Percentiles rank a stretch among this genome's conserved stretches.
Conservation (phyloP, 2,329 filamentous ascomycete species). For the Aspergillus spinulosporus region DNA sequence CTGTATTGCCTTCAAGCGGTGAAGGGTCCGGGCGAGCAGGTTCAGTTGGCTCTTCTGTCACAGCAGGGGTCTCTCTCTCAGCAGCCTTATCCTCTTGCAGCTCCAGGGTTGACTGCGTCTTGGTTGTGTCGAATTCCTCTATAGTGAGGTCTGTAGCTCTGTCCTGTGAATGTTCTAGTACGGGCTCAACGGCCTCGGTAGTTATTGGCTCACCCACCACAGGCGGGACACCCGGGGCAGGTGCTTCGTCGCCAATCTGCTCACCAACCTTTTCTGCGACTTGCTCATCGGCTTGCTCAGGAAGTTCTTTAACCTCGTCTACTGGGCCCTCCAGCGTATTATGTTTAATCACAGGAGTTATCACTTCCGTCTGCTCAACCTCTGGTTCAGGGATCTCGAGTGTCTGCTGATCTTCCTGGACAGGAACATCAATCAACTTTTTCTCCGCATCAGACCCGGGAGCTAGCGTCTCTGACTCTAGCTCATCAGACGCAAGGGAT, state of each 20-base stretch:
- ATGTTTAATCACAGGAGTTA: background rate
- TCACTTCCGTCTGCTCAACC: background rate
- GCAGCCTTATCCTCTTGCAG: background rate
- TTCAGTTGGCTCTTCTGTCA: background rate
- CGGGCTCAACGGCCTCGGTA: background rate
- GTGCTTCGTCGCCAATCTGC: background rate
- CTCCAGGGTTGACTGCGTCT: background rate
- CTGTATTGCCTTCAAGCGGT: background rate
- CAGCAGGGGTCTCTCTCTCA: background rate
- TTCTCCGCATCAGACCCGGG: background rate
- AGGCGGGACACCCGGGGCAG: background rate
- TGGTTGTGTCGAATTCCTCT: background rate
- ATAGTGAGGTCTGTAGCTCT: no score
- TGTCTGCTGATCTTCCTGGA: background rate
- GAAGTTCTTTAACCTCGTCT: background rate
- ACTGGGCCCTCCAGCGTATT: background rate
- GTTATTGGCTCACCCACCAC: background rate
- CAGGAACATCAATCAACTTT: background rate
- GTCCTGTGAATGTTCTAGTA: background rate
- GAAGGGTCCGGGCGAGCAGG: background rate
- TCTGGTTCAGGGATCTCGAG: background rate
- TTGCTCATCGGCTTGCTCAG: background rate
- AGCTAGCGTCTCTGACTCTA: background rate
- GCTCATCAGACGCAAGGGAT: slow-evolving; percentile 6
- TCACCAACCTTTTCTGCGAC: background rate